Conservation (phyloP, 2,329 filamentous ascomycete species). For the Fusarium nematophilum region DNA sequence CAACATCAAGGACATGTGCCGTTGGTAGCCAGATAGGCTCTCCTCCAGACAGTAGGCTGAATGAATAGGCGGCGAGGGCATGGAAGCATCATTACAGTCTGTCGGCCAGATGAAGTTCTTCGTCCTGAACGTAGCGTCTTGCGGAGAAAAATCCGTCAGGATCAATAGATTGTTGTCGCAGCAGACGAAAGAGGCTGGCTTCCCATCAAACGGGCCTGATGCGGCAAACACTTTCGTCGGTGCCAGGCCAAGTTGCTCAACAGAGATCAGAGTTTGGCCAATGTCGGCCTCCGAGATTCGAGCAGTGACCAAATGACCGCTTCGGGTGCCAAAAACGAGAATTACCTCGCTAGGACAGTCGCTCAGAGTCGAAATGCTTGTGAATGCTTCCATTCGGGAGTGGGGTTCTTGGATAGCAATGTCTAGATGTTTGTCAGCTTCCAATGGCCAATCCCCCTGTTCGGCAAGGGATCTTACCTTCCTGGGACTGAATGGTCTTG, state of each 20-base stretch:
- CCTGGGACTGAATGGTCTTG: constrained; percentile 14
- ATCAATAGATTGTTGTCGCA: constrained; percentile 62
- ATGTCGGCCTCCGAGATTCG: constrained; percentile 33
- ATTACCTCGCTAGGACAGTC: constrained; percentile 43
- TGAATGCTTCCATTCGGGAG: constrained; percentile 55
- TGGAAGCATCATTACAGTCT: constrained; percentile 59
- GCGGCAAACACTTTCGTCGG: constrained; percentile 50
- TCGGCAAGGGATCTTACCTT: constrained; percentile 21
- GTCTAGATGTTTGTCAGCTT: constrained; percentile 19
- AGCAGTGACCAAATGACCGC: constrained; percentile 62
- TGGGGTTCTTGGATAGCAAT: not conserved
- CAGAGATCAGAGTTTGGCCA: constrained; percentile 41
- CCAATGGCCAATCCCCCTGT: not conserved
- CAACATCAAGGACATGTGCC: constrained; percentile 60
- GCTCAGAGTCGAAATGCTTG: constrained; percentile 55
- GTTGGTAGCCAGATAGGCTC: constrained; percentile 52
- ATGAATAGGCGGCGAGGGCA: constrained; percentile 60
- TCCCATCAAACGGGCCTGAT: constrained; percentile 38
- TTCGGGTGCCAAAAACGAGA: constrained; percentile 61
- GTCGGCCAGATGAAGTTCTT: constrained; percentile 64
- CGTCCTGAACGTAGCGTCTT: constrained; percentile 48
- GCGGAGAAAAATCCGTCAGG: constrained; percentile 52
- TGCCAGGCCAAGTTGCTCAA: constrained; percentile 51
- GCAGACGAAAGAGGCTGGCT: constrained; percentile 54
- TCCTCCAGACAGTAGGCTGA: constrained; percentile 57